Percentiles rank a stretch among this genome's conserved stretches.
phyloP scores from a whole-genome alignment of 225 moss, liverwort and hornwort genomes.

The Marchantia paleacea region DNA sequence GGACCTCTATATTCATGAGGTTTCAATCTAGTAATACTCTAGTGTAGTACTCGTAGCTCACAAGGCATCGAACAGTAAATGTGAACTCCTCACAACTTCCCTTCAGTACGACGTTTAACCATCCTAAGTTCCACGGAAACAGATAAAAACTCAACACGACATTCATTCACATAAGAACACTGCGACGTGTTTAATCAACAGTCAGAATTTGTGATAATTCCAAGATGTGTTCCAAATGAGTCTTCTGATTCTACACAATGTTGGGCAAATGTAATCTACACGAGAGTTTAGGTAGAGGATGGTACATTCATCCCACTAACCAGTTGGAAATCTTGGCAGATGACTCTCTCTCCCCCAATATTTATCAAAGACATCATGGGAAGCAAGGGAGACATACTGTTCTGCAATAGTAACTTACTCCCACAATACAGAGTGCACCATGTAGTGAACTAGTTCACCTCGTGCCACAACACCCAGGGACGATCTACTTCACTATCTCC shows the following conservation, averaged over 20 bases:
- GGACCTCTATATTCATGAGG: too few relatives aligned
- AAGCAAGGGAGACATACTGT: slow-evolving; percentile 10
- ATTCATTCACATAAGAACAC: not conserved
- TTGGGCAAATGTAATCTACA: slow-evolving; percentile 21
- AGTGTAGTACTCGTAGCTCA: too few relatives aligned
- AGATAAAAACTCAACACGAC: not conserved
- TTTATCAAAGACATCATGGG: slow-evolving; percentile 7
- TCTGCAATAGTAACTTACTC: not conserved
- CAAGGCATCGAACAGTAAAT: too few relatives aligned
- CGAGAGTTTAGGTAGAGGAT: slow-evolving; percentile 16
- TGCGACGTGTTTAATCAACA: not conserved
- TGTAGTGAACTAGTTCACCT: slow-evolving; percentile 12
- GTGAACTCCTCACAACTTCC: too few relatives aligned
- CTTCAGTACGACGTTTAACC: not conserved
- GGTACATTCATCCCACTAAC: slow-evolving; percentile 14
- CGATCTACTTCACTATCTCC: slow-evolving; percentile 16
- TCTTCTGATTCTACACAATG: slow-evolving; percentile 19
- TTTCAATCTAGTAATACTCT: too few relatives aligned
- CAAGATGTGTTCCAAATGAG: slow-evolving; percentile 7
- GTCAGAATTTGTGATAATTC: not conserved
- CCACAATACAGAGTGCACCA: slow-evolving; percentile 18
- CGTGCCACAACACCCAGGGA: slow-evolving; percentile 18
- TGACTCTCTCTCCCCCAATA: not conserved
- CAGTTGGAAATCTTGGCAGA: slow-evolving; percentile 7
- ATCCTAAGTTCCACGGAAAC: not conserved